These are phyloP conservation scores for Phylloporus sp. DNA, from an alignment of 1,284 basidiomycete genomes.

Conservation along the genomic window DNA sequence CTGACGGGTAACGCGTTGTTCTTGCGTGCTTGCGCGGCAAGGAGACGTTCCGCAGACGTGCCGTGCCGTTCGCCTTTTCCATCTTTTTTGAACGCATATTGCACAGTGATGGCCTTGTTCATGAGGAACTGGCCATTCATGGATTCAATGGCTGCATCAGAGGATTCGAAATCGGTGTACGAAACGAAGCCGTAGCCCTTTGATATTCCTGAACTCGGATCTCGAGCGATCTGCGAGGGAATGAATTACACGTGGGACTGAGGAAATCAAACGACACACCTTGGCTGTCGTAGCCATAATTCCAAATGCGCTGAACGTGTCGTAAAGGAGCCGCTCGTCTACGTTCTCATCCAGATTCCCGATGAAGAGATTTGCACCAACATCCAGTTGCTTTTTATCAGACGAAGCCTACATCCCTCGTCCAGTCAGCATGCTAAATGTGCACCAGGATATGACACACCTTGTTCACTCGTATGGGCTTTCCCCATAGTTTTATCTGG, in stretches of 20 bases:
- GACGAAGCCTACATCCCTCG: conserved; percentile 34
- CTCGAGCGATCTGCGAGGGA: conserved; percentile 79
- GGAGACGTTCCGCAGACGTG: conserved; percentile 90
- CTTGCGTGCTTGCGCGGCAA: conserved; percentile 94
- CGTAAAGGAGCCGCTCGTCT: conserved; percentile 91
- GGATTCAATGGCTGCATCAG: conserved; percentile 94
- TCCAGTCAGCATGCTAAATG: neutral
- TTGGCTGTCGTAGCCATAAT: conserved; percentile 94
- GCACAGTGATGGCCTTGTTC: conserved; percentile 96
- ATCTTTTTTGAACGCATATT: conserved; percentile 99
- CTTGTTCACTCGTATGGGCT: conserved; percentile 85
- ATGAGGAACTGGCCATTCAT: conserved; percentile 98
- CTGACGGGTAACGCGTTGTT: conserved; percentile 85
- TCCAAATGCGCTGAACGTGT: conserved; percentile 96
- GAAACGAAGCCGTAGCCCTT: conserved; percentile 98
- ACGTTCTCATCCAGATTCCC: conserved; percentile 94
- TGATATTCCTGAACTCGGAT: conserved; percentile 81
- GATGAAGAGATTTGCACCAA: conserved; percentile 97
- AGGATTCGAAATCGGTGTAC: conserved; percentile 96
- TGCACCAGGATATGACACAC: conserved; percentile 5
- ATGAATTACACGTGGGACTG: conserved; percentile 2
- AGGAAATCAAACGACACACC: conserved; percentile 50
- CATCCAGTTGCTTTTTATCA: conserved; percentile 92
- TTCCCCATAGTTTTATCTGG: conserved; percentile 98
- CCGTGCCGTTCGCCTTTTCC: conserved; percentile 98